Evolutionary conservation across 768 basidiomycete species (phyloP).

Genomic region (Arthromyces matolae): DNA sequence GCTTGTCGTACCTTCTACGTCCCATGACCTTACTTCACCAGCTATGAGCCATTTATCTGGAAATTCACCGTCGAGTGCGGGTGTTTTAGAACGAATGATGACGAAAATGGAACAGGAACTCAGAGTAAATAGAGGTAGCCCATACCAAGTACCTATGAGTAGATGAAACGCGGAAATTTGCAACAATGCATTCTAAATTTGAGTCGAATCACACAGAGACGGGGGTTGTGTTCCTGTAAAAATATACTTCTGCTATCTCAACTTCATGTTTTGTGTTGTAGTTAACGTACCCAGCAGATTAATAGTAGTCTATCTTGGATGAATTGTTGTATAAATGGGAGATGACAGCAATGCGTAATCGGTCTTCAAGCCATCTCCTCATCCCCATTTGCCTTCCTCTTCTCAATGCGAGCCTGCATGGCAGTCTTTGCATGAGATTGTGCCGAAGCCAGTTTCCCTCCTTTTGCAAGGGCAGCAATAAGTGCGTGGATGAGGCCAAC

Average conservation of each 20-base stretch:
- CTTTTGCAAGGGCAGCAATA: conserved; percentile 68
- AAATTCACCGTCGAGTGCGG: conserved; percentile 6
- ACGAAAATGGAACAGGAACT: conserved; percentile 13
- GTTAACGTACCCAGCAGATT: too few species aligned
- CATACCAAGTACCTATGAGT: not conserved
- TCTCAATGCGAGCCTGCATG: conserved; percentile 46
- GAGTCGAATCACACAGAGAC: too few species aligned
- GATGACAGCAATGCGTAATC: conserved; percentile 24
- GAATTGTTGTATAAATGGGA: not conserved
- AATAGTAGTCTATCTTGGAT: too few species aligned
- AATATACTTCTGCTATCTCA: too few species aligned
- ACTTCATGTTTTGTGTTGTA: too few species aligned
- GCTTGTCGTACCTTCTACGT: not conserved
- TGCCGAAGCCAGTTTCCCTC: conserved; percentile 54
- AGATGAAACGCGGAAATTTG: not conserved
- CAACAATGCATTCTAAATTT: too few species aligned
- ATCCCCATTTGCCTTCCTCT: conserved; percentile 40
- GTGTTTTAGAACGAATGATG: conserved; percentile 11
- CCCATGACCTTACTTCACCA: not conserved
- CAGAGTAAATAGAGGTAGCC: not conserved
- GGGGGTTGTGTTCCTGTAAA: too few species aligned
- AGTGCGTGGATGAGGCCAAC: conserved; percentile 77
- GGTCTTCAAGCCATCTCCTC: conserved; percentile 48
- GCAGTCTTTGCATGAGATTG: conserved; percentile 40
- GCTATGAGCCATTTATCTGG: not conserved